Evolutionary conservation across 2,329 filamentous ascomycete genomes (phyloP), one percentile per base, ranked within the genome.

Genomic region (Colletotrichum navitas): DNA sequence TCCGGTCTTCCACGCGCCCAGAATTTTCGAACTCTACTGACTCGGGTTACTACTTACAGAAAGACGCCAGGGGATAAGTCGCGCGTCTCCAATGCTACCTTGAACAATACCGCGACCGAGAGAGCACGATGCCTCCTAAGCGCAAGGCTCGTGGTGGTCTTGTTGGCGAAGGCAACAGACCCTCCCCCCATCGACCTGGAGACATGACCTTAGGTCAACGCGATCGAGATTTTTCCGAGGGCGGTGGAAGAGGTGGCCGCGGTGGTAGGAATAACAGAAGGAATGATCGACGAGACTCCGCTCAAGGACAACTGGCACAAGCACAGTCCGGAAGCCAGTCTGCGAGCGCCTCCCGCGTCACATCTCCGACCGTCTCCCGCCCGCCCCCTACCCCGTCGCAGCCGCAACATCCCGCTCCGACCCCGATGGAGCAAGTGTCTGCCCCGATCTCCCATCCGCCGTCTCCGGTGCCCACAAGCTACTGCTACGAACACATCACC

Each of bases 401-500:
- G 34, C 81, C 76, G 18, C 74, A 75, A 29, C 73, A 74, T 1
- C 66, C 75, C 36, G 71, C 76, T 63, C 73, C 80, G 5, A 72
- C 76, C 21, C 69, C 77, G 12, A 76, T 77, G 41, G 67, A 2
- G 73, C 78, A 36, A 26, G 77, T 78, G 12, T 74, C 78, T 4
- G 74, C 76, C 34, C 29, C 65, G 24, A 41, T 43, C 26, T 73
- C 73, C 36, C 63, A 76, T 49, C 78, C 77, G 60, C 78, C 75
- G 52, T 77, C 80, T 41, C 80, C 83, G 10, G 75, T 81, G 45
- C 77, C 77, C 59, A 82, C 84, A 39, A 84, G 82, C 61, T 96
- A 93, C 80, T 88, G 88, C 75, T 98, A 96, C 81, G 88, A 92
- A 68, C 90, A 92, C 76, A 81, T 98, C 58, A 96, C 93, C 5